These are phyloP conservation scores for Penicillium thymicola DNA, from an alignment of 2,329 filamentous ascomycete genomes.

Conservation along the genomic window DNA sequence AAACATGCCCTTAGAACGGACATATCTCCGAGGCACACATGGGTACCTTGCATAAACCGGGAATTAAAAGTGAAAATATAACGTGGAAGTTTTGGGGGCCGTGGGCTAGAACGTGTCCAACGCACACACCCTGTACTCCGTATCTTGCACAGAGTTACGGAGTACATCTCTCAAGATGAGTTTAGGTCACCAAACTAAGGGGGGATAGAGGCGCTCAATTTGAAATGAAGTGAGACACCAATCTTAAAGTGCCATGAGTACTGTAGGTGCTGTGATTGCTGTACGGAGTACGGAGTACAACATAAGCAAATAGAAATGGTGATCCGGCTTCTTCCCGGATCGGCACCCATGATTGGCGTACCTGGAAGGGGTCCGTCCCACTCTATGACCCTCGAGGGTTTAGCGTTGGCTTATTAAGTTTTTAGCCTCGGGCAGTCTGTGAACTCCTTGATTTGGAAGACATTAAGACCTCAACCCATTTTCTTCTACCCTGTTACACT, in stretches of 20 bases:
- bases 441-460: background rate
- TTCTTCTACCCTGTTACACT: background rate
- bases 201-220: background rate
- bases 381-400: background rate
- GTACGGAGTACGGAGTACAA: too few species aligned
- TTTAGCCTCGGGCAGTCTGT: background rate
- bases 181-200: background rate
- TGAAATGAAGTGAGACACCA: background rate
- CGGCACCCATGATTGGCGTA: background rate
- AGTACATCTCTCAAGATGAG: background rate
- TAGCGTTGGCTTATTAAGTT: background rate
- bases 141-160: background rate
- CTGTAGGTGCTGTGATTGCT: too few species aligned
- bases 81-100: background rate
- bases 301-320: background rate
- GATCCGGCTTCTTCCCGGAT: constrained; percentile 1
- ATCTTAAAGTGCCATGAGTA: background rate
- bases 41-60: constrained; percentile 2
- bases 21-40: background rate
- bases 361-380: background rate
- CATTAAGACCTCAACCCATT: background rate
- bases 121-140: too few species aligned
- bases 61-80: background rate
- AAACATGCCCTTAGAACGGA: background rate
- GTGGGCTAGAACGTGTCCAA: background rate